Percentiles rank a stretch among this genome's conserved stretches.
phyloP scores from a whole-genome alignment of 1,284 basidiomycete genomes.

The Amylostereum areolatum region DNA sequence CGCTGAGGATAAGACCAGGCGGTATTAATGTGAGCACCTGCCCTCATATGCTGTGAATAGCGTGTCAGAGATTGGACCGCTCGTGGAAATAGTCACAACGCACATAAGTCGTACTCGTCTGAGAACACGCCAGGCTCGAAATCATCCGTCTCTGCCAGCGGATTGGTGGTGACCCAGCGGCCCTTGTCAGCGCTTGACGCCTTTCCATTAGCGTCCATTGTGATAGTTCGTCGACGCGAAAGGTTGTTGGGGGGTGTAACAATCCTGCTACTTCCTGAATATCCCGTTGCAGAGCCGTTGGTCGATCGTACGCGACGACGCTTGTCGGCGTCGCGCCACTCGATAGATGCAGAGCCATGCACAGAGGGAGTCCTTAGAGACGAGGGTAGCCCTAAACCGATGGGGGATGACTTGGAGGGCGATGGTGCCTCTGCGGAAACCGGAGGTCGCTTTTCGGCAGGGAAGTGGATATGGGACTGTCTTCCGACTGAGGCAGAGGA shows the following conservation, averaged over 20 bases:
- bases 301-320: conserved; percentile 5
- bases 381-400: not conserved
- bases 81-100: conserved; percentile 23
- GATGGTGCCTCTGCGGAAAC: conserved; percentile 6
- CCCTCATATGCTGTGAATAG: conserved; percentile 55
- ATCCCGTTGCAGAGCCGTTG: conserved; percentile 16
- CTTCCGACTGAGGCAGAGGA: conserved; percentile 3
- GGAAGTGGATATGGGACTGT: conserved; percentile 22
- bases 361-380: not conserved
- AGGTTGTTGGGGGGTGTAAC: not conserved
- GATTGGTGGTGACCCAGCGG: not conserved
- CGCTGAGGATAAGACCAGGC: conserved; percentile 22
- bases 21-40: conserved; percentile 19
- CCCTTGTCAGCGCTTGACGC: conserved; percentile 3
- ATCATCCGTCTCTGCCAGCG: conserved; percentile 16
- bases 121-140: conserved; percentile 40
- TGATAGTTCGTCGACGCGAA: conserved; percentile 4
- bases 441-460: conserved; percentile 17
- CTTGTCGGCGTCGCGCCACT: not conserved
- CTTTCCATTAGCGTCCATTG: conserved; percentile 3
- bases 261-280: not conserved
- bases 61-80: conserved; percentile 1
- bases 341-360: not conserved
- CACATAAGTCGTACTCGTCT: conserved; percentile 71
- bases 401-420: conserved; percentile 5